These are phyloP conservation scores for Kwoniella mangroviensis DNA, from an alignment of 768 basidiomycete species.

Conservation along the genomic window DNA sequence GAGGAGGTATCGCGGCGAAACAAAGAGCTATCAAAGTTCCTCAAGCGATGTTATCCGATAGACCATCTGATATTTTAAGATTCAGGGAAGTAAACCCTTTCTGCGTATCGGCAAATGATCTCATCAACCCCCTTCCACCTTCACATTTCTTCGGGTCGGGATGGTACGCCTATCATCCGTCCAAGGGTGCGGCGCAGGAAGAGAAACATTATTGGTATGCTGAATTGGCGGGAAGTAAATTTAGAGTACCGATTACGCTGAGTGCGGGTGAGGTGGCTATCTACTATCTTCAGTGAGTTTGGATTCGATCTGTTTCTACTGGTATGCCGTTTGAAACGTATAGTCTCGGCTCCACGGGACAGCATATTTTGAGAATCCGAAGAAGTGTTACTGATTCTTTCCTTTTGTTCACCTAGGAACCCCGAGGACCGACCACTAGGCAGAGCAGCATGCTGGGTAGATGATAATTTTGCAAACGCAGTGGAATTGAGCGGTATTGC, in stretches of 20 bases:
- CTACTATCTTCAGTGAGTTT: constrained; percentile 72
- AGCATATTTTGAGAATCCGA: constrained; percentile 58
- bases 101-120: constrained; percentile 93
- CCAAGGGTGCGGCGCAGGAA: constrained; percentile 61
- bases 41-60: constrained; percentile 70
- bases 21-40: constrained; percentile 67
- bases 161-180: constrained; percentile 79
- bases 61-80: constrained; percentile 60
- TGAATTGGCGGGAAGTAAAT: constrained; percentile 73
- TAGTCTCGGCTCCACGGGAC: constrained; percentile 53
- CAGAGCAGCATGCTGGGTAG: constrained; percentile 51
- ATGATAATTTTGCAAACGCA: constrained; percentile 72
- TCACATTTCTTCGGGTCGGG: constrained; percentile 92
- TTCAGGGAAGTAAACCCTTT: constrained; percentile 88
- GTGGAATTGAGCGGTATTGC: constrained; percentile 77
- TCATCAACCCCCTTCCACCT: constrained; percentile 93
- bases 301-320: constrained; percentile 20
- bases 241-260: constrained; percentile 80
- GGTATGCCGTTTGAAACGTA: no score
- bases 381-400: constrained; percentile 4
- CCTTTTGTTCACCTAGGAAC: constrained; percentile 24
- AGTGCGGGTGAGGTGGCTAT: constrained; percentile 90
- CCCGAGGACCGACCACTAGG: constrained; percentile 46
- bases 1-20: constrained; percentile 57
- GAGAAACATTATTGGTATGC: constrained; percentile 88